Conservation (phyloP, 2,329 filamentous ascomycete species). For the Botryotinia calthae region DNA sequence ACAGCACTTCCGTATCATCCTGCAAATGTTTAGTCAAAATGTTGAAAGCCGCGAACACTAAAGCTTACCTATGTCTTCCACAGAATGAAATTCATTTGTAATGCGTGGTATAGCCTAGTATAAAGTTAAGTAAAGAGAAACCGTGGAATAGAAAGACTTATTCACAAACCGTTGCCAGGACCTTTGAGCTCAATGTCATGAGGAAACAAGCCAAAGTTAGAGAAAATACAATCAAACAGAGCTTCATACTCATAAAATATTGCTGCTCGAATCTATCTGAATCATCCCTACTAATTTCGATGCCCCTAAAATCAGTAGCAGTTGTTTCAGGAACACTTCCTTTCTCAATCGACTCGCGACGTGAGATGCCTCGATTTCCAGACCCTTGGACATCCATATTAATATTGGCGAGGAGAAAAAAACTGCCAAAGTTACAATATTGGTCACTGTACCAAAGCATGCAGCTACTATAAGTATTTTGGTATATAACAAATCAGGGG, state of each 20-base stretch:
- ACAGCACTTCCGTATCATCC: constrained; percentile 1
- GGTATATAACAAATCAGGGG: neutral
- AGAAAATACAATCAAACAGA: neutral
- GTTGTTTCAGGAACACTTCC: neutral
- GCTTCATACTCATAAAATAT: neutral
- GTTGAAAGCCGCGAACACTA: neutral
- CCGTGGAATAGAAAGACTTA: neutral
- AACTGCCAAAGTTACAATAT: neutral
- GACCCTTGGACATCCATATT: neutral
- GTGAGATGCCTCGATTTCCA: neutral
- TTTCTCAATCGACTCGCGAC: neutral
- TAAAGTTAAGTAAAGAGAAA: neutral
- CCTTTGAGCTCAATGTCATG: neutral
- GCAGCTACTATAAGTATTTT: neutral
- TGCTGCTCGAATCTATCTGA: neutral
- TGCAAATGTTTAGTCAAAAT: neutral
- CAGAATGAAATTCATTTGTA: neutral
- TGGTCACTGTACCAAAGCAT: neutral
- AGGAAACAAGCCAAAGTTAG: neutral
- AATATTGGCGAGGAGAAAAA: neutral
- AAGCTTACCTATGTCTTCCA: neutral
- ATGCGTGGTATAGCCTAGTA: neutral
- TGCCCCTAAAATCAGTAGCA: neutral
- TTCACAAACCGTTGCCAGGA: neutral
- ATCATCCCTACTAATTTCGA: neutral